Base-by-base conservation (phyloP, 2,329 filamentous ascomycete species). In the Colletotrichum sp. region DNA sequence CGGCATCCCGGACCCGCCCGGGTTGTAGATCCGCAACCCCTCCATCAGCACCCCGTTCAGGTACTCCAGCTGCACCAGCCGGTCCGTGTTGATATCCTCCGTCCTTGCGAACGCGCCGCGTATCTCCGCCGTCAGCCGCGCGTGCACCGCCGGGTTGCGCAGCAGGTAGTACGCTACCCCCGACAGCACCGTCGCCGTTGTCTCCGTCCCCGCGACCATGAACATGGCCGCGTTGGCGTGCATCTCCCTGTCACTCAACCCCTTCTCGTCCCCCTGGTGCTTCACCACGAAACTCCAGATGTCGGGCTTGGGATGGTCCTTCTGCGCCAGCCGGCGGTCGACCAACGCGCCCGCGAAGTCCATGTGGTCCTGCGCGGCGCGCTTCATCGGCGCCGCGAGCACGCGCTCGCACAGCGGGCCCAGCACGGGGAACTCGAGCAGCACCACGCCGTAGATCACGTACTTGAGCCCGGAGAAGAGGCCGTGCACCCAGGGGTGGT, bases 191-290 rank as follows among this genome's bases (percentile, higher is more conserved):
- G 86, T 86, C 0, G 86, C 86, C 1, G 86, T 87, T 0, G 87
- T 88, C 72, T 88, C 86, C 15, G 81, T 83, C 0, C 86, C 87
- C 0, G 84, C 86, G 3, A 80, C 34, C 54, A 83, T 78, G n/a
- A 83, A 66, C 3, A 72, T 61, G 4, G 76, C 70, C 9, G 77
- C 67, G 12, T 76, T 80, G 55, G 68, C 69, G 6, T 69, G 59
- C 24, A 80, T 72, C 36, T 73, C 65, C 27, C 5, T 5, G 4
- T 12, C 34, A 11, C 24, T 65, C 54, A 66, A 16, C 11, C 61
- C 43, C 31, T 34, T 61, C 24, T 62, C 55, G 38, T 57, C 38
- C 3, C 33, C 70, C n/a, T 18, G 33, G 9, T 57, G 54, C 27
- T 47, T 24, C 13, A 73, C 33, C 15, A 70, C 71, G 34, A 73